Base-by-base conservation (phyloP, 441 rosid genomes). In the Codiaeum variegatum region DNA sequence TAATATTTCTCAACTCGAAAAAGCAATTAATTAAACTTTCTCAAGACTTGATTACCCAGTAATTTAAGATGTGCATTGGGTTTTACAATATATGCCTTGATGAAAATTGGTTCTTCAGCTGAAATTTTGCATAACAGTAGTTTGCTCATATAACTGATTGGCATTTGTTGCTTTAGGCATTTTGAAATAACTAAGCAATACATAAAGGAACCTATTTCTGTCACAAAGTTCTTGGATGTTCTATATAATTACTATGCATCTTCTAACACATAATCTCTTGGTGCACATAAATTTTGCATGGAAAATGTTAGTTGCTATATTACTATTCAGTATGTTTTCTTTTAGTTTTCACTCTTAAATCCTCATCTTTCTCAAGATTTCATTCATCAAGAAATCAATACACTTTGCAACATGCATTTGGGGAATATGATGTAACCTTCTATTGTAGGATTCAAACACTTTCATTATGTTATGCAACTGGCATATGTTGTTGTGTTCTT, bases 1-100 rank as follows among this genome's bases (percentile, higher is more conserved):
- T 87, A 73, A 95, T 95, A 82, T 95, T 95, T 89, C 97, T 97
- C 1, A 93, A 95, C 75, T 91, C 97, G 23, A 95, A 89, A 81
- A 83, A 83, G 80, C 92, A 90, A 77, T 87, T 93, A 71, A 85
- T 86, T 79, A 86, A 81, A 83, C 91, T 95, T 52, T 90, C 94
- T 19, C 85, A 82, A 76, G 86, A 87, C 76, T 81, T 95, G 81
- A 82, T 94, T 80, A 73, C 76, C 73, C 91, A 77, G 99, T 95
- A 79, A 70, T 85, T 38, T 10, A 49, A 7, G 28, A 23, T 13
- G 38, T 18, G 1, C 24, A 3, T 11, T 38, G 6, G 38, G 24
- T 47, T 32, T 56, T 56, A 7, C 26, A 34, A 49, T 29, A 52
- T 67, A 15, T 21, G 4, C 29, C 66, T 76, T 11, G 16, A 51